Percentiles rank a stretch among this genome's conserved stretches.
phyloP scores from a whole-genome alignment of 1,284 basidiomycete genomes.

The Leucocoprinus gongylophorus region DNA sequence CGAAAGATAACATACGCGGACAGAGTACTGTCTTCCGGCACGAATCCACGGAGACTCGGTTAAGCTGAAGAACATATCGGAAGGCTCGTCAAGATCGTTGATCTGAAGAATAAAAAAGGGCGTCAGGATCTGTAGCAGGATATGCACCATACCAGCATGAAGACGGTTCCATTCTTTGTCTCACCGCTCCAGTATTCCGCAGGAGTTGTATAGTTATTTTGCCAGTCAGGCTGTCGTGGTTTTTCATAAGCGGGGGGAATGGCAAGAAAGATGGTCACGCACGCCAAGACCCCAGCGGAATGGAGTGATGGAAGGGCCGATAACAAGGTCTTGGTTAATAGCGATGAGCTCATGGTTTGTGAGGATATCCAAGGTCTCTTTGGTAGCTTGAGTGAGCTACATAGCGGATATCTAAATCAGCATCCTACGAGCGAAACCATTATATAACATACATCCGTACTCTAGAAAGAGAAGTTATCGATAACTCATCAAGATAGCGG shows the following conservation, averaged over 20 bases:
- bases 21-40: constrained; percentile 54
- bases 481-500: background rate
- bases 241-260: background rate
- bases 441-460: constrained; percentile 33
- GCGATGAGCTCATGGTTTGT: constrained; percentile 59
- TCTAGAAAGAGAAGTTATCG: constrained; percentile 15
- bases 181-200: constrained; percentile 56
- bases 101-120: constrained; percentile 26
- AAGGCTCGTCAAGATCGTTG: constrained; percentile 45
- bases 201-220: constrained; percentile 41
- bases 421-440: background rate
- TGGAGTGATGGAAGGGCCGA: constrained; percentile 53
- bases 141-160: constrained; percentile 44
- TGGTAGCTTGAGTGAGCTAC: constrained; percentile 44
- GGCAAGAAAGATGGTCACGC: constrained; percentile 15
- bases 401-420: background rate
- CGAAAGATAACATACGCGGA: constrained; percentile 29
- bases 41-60: constrained; percentile 66
- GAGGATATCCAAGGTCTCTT: constrained; percentile 46
- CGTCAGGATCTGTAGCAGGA: background rate
- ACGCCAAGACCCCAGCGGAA: constrained; percentile 64
- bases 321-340: constrained; percentile 60
- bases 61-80: constrained; percentile 54
- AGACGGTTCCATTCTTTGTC: constrained; percentile 45
- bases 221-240: constrained; percentile 41